Conservation (phyloP, 495 filamentous ascomycete genomes). For the Daldinia caldariorum region DNA sequence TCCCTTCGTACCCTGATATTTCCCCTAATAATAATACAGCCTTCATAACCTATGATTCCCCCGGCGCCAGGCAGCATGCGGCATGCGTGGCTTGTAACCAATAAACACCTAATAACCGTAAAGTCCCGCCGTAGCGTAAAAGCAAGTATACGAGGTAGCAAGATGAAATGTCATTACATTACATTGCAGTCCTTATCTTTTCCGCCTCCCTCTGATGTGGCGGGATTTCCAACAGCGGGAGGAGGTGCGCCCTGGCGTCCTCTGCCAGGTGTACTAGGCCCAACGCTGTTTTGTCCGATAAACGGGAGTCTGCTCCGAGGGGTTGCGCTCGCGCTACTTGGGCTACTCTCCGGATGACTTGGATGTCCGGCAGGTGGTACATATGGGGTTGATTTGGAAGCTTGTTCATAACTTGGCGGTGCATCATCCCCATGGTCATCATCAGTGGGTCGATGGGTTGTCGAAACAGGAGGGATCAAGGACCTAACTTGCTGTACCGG, state of each 20-base stretch:
- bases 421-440: conserved; percentile 68
- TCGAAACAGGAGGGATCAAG: conserved; percentile 52
- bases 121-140: neutral
- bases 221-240: conserved; percentile 19
- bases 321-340: conserved; percentile 34
- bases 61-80: neutral
- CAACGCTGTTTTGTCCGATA: conserved; percentile 24
- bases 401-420: conserved; percentile 86
- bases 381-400: conserved; percentile 70
- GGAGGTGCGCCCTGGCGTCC: conserved; percentile 43
- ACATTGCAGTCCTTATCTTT: conserved; percentile 47
- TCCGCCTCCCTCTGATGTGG: conserved; percentile 23
- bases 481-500: conserved; percentile 55
- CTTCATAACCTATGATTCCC: conserved; percentile 13
- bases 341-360: conserved; percentile 59
- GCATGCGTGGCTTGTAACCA: conserved; percentile 6
- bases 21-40: conserved; percentile 30
- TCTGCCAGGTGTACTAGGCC: conserved; percentile 36
- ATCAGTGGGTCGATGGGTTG: conserved; percentile 51
- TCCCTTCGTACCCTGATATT: neutral
- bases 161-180: conserved; percentile 34
- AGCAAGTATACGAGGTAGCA: neutral
- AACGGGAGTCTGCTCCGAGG: conserved; percentile 34
- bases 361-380: conserved; percentile 69
- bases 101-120: conserved; percentile 17